Conservation (phyloP, 768 basidiomycete genomes). For the Gautieria morchelliformis region DNA sequence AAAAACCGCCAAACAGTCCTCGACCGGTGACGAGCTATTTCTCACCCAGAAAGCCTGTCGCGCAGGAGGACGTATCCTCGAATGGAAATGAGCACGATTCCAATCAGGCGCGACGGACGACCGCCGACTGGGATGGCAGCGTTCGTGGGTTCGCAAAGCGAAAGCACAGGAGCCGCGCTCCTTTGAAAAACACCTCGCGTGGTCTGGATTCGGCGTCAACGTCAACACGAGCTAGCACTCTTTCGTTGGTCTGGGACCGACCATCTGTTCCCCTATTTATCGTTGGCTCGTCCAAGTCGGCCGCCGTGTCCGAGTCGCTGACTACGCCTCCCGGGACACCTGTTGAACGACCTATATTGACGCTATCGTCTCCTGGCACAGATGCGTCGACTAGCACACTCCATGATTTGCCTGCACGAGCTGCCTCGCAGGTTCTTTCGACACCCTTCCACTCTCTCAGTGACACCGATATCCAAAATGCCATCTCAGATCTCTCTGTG, state of each 20-base stretch:
- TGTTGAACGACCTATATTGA: constrained; percentile 10
- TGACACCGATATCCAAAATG: constrained; percentile 61
- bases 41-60: constrained; percentile 38
- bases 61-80: constrained; percentile 11
- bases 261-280: constrained; percentile 32
- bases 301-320: constrained; percentile 11
- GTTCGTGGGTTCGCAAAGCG: constrained; percentile 43
- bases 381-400: constrained; percentile 5
- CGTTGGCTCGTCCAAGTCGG: constrained; percentile 30
- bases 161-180: constrained; percentile 19
- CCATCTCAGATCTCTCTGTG: constrained; percentile 38
- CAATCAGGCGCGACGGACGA: constrained; percentile 15
- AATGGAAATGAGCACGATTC: not conserved
- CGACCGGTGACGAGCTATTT: constrained; percentile 45
- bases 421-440: constrained; percentile 42
- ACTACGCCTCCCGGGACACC: constrained; percentile 22
- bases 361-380: constrained; percentile 5
- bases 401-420: constrained; percentile 8
- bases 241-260: constrained; percentile 34
- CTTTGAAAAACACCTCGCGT: not conserved
- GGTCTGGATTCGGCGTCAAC: constrained; percentile 1
- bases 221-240: constrained; percentile 22
- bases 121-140: constrained; percentile 40
- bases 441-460: constrained; percentile 73
- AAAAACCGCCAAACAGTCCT: constrained; percentile 2